Evolutionary conservation across 441 rosid genomes (phyloP), one percentile per base, ranked within the genome.

Genomic region (Sinapis alba): DNA sequence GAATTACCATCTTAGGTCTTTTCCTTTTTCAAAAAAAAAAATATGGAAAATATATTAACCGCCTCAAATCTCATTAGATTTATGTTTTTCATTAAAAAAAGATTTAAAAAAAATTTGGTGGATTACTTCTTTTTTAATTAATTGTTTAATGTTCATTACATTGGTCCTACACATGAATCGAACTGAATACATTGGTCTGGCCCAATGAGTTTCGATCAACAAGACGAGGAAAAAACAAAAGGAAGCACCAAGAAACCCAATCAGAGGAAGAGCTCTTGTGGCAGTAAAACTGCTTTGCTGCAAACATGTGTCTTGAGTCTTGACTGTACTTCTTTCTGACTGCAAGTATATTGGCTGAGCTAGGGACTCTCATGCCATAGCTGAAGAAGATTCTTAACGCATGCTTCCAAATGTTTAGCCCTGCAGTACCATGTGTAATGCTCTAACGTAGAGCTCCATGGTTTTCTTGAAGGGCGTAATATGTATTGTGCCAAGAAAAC

Each of bases 241-340:
- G 47, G 50, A 43, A 43, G 18, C 21, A 11, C 27, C 19, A 2
- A 62, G 53, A 12, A 65, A 43, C 72, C 53, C 66, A 61, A 82
- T 60, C 80, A 80, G 76, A 82, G 80, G 88, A 95, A 90, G 71
- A 83, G 86, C 73, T 89, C 96, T 32, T 57, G 26, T 23, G 26
- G 26, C 26, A 23, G 72, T 91, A 88, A 78, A 76, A 73, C 81
- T 87, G 88, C 84, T 90, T 91, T 45, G 99, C 91, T 72, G 87
- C 98, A 69, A 80, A 87, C 83, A 92, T 91, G 83, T 89, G 91
- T 86, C 89, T 95, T n/a, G n/a, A n/a, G 54, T 91, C 92, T 63
- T 86, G 92, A 78, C 92, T 89, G 79, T 95, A 95, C 77, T 95
- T 95, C 78, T 93, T 93, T 72, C 95, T 88, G 58, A 95, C 71